phyloP scores from a whole-genome alignment of 495 filamentous ascomycete species.

The Tuber magnatum region DNA sequence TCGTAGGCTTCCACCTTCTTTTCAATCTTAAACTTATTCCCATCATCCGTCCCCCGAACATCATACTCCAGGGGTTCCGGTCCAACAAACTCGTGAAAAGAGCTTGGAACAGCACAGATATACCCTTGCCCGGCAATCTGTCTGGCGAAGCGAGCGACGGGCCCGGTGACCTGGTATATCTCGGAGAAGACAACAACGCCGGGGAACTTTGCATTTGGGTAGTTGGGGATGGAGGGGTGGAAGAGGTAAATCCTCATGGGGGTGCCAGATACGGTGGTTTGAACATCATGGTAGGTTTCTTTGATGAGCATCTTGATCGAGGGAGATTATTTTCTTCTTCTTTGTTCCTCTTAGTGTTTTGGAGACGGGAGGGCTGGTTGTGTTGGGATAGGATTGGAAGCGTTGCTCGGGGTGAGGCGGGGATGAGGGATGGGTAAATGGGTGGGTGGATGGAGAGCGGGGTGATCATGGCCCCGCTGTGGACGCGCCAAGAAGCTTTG shows the following conservation, averaged over 20 bases:
- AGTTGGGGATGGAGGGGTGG: slow-evolving; percentile 74
- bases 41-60: slow-evolving; percentile 75
- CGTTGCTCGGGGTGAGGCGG: neutral
- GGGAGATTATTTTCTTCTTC: neutral
- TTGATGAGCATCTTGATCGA: slow-evolving; percentile 56
- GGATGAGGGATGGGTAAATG: neutral
- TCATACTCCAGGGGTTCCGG: slow-evolving; percentile 81
- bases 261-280: slow-evolving; percentile 53
- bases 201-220: slow-evolving; percentile 80
- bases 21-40: slow-evolving; percentile 75
- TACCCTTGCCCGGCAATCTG: slow-evolving; percentile 92
- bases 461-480: neutral
- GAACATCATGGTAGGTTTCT: slow-evolving; percentile 60
- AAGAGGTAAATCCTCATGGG: slow-evolving; percentile 65
- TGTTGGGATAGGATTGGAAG: neutral
- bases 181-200: slow-evolving; percentile 88
- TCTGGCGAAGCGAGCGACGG: slow-evolving; percentile 80
- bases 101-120: slow-evolving; percentile 82
- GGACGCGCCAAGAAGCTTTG: neutral
- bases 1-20: slow-evolving; percentile 89
- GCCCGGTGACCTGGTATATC: slow-evolving; percentile 96
- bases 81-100: slow-evolving; percentile 87
- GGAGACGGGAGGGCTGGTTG: no score
- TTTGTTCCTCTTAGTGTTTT: neutral
- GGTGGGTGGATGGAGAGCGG: neutral